These are phyloP conservation scores for Plasmodium vivax DNA, from an alignment of 169 alveolate genomes.

Conservation along the genomic window DNA sequence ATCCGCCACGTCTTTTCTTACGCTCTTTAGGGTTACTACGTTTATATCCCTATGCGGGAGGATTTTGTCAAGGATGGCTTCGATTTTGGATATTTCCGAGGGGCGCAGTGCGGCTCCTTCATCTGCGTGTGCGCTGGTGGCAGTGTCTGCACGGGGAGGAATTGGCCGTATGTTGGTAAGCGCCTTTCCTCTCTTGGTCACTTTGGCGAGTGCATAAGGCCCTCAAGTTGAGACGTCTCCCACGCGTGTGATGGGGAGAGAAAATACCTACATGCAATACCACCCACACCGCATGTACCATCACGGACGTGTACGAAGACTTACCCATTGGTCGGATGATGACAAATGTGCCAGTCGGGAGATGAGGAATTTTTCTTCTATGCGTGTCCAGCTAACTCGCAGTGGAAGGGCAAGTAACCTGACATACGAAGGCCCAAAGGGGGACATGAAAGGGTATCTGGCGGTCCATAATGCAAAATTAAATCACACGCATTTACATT, in stretches of 20 bases:
- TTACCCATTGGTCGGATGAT: not conserved
- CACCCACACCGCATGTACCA: not conserved
- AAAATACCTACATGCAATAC: not conserved
- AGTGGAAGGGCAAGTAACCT: not conserved
- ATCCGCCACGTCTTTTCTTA: conserved; percentile 70
- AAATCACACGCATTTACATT: not conserved
- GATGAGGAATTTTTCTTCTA: not conserved
- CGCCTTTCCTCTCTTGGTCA: not conserved
- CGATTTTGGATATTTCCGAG: conserved; percentile 35
- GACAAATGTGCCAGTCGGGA: not conserved
- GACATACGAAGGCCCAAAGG: not conserved
- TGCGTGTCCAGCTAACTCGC: not conserved
- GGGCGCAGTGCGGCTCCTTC: not conserved
- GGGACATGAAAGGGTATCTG: not conserved
- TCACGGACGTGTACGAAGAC: not conserved
- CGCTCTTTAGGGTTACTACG: conserved; percentile 59
- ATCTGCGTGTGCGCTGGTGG: not conserved
- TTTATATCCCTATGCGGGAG: conserved; percentile 53
- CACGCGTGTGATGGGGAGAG: not conserved
- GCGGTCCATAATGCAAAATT: not conserved
- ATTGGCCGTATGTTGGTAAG: not conserved
- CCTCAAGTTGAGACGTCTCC: not conserved
- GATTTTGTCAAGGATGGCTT: conserved; percentile 53
- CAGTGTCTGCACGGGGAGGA: not conserved
- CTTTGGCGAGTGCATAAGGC: not conserved